These are phyloP conservation scores for Papiliotrema laurentii DNA, from an alignment of 1,284 basidiomycete species.

Conservation along the genomic window DNA sequence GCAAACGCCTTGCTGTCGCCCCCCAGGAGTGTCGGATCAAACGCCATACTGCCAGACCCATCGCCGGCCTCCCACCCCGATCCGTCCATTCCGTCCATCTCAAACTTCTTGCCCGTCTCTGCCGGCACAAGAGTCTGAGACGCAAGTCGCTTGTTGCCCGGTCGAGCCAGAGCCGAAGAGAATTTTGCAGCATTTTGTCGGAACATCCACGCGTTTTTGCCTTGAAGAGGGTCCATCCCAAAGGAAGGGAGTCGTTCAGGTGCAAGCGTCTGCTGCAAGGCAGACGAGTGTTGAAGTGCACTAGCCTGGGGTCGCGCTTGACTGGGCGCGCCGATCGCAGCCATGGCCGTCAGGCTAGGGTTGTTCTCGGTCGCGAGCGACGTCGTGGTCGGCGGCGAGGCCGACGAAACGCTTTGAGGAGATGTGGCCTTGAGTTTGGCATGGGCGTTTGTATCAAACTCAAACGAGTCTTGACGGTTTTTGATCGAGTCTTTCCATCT, in stretches of 20 bases:
- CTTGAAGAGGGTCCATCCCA: slow-evolving; percentile 13
- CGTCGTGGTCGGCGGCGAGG: neutral
- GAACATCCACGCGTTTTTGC: neutral
- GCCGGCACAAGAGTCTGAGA: slow-evolving; percentile 40
- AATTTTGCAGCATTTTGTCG: slow-evolving; percentile 7
- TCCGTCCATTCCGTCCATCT: too few relatives aligned
- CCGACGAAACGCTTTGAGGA: neutral
- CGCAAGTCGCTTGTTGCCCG: slow-evolving; percentile 45
- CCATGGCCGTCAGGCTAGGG: neutral
- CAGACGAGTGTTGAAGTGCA: slow-evolving; percentile 24
- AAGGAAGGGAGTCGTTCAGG: slow-evolving; percentile 44
- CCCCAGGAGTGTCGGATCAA: too few relatives aligned
- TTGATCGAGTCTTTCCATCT: slow-evolving; percentile 40
- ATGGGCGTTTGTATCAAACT: slow-evolving; percentile 19
- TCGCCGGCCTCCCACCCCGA: too few relatives aligned
- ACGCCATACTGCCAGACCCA: too few relatives aligned
- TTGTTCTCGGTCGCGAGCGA: too few relatives aligned
- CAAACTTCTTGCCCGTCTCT: slow-evolving; percentile 14
- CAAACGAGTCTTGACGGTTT: slow-evolving; percentile 31
- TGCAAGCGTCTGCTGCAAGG: slow-evolving; percentile 43
- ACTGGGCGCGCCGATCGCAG: neutral
- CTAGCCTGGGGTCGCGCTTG: slow-evolving; percentile 22
- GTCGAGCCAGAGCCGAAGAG: slow-evolving; percentile 20
- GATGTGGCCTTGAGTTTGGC: slow-evolving; percentile 12
- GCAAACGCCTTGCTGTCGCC: too few relatives aligned